Percentiles rank a stretch among this genome's conserved stretches.
Conservation (phyloP, 768 basidiomycete genomes). For the Amanita jacksonii region DNA sequence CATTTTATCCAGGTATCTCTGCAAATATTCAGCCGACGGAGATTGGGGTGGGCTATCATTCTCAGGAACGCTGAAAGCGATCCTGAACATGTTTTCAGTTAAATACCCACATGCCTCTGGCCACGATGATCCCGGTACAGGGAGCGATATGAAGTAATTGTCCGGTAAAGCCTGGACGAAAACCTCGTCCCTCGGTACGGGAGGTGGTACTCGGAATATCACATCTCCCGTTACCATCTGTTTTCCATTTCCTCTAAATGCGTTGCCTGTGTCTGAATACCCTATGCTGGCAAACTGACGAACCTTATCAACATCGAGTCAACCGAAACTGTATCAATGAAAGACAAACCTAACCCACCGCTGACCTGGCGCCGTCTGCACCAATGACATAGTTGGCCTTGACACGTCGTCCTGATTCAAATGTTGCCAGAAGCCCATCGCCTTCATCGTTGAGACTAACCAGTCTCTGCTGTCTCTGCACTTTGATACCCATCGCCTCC, state of each 20-base stretch:
- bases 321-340: neutral
- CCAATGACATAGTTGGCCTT: constrained; percentile 38
- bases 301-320: constrained; percentile 22
- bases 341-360: constrained; percentile 18
- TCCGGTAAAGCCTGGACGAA: constrained; percentile 17
- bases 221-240: constrained; percentile 42
- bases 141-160: constrained; percentile 26
- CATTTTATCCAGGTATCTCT: constrained; percentile 30
- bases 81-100: constrained; percentile 25
- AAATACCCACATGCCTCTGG: constrained; percentile 10
- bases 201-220: constrained; percentile 21
- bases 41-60: constrained; percentile 25
- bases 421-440: constrained; percentile 30
- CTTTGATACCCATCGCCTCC: constrained; percentile 19
- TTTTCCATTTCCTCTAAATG: constrained; percentile 17
- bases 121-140: constrained; percentile 21
- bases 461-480: constrained; percentile 30
- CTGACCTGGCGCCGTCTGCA: constrained; percentile 41
- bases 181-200: constrained; percentile 14
- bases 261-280: constrained; percentile 34
- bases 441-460: constrained; percentile 23
- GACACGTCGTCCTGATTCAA: constrained; percentile 36
- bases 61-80: constrained; percentile 29
- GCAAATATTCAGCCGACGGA: constrained; percentile 32
- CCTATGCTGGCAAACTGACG: constrained; percentile 30